Percentiles rank a stretch among this genome's conserved stretches.
phyloP scores from a whole-genome alignment of 2,329 filamentous ascomycete genomes.

The Neonectria punicea region DNA sequence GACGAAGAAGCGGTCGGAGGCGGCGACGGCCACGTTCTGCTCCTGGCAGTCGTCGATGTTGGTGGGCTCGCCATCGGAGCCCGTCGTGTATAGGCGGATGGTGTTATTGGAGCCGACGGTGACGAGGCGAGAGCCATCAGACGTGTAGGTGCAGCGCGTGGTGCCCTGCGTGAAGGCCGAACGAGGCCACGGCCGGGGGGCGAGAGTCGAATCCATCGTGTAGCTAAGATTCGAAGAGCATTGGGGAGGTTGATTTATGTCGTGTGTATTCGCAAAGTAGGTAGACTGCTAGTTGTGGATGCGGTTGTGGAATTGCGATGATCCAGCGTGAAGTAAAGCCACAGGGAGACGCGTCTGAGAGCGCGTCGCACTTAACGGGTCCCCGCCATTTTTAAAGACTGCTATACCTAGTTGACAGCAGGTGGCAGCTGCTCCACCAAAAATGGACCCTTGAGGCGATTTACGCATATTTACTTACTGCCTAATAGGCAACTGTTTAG shows the following conservation, averaged over 20 bases:
- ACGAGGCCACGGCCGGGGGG: conserved; percentile 66
- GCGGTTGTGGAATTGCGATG: neutral
- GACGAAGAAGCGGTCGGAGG: conserved; percentile 84
- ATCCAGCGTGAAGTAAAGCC: neutral
- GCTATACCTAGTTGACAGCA: conserved; percentile 3
- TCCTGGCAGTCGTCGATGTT: conserved; percentile 94
- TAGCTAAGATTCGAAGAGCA: conserved; percentile 18
- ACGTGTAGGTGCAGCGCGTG: conserved; percentile 90
- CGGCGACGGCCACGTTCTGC: conserved; percentile 82
- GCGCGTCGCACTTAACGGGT: conserved; percentile 54
- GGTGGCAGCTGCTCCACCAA: conserved; percentile 31
- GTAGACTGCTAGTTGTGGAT: no score
- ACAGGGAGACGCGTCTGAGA: conserved; percentile 51
- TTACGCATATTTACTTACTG: conserved; percentile 9
- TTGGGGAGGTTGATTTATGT: conserved; percentile 5
- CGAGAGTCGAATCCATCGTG: conserved; percentile 48
- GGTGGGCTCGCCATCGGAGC: conserved; percentile 89
- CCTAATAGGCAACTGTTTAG: conserved; percentile 11
- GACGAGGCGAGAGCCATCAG: conserved; percentile 85
- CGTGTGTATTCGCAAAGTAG: neutral
- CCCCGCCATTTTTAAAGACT: conserved; percentile 39
- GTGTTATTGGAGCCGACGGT: conserved; percentile 95
- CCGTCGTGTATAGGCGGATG: conserved; percentile 91
- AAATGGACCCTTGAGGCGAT: conserved; percentile 21
- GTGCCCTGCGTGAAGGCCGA: conserved; percentile 85